Conservation (phyloP, 2,329 filamentous ascomycete genomes). For the Stromatinia cepivora region DNA sequence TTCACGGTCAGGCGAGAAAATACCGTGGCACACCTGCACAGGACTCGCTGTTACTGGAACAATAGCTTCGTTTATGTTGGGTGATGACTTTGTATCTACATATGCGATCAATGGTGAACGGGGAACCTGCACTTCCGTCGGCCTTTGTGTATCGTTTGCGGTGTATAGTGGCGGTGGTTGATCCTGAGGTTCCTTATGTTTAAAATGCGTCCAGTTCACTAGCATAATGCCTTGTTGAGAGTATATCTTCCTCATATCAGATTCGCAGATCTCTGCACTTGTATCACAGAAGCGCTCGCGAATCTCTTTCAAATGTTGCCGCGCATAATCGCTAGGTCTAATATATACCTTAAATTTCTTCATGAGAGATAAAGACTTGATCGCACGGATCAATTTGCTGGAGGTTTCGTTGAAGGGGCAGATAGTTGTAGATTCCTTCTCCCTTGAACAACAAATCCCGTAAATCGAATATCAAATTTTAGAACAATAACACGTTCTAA, state of each 20-base stretch:
- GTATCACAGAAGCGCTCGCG: not conserved
- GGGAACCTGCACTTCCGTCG: slow-evolving; percentile 8
- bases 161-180: not conserved
- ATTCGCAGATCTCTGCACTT: not conserved
- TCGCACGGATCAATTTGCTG: not conserved
- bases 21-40: not conserved
- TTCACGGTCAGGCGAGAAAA: not conserved
- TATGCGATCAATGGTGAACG: not conserved
- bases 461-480: not conserved
- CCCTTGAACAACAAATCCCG: slow-evolving; percentile 8
- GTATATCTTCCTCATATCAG: slow-evolving; percentile 5
- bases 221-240: not conserved
- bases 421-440: not conserved
- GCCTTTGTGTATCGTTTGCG: not conserved
- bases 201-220: not conserved
- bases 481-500: not conserved
- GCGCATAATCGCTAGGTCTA: slow-evolving; percentile 6
- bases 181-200: not conserved
- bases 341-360: slow-evolving; percentile 8
- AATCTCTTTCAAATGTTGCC: not conserved
- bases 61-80: not conserved
- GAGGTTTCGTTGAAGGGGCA: not conserved
- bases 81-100: not conserved
- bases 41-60: slow-evolving; percentile 7
- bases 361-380: not conserved